phyloP scores from a whole-genome alignment of 352 stramenopile genomes.

The Globisporangium cylindrosporum region DNA sequence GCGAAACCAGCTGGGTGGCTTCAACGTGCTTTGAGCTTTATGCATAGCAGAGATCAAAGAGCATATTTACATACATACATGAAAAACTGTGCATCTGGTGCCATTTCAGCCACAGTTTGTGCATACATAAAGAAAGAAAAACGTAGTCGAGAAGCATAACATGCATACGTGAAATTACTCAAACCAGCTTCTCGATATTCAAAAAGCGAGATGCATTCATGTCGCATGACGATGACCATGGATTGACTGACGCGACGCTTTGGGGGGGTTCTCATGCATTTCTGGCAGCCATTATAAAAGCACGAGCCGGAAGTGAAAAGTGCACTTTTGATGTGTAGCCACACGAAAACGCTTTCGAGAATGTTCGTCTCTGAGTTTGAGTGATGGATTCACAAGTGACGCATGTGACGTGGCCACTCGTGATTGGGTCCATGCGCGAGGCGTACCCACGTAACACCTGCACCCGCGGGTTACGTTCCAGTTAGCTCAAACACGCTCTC shows the following conservation, averaged over 20 bases:
- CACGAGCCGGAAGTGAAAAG: neutral
- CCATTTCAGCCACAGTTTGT: too few relatives aligned
- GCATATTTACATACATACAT: too few relatives aligned
- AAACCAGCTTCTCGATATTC: too few relatives aligned
- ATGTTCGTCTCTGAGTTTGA: slow-evolving; percentile 1
- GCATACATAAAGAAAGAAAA: too few relatives aligned
- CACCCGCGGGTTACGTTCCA: neutral
- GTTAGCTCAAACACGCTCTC: neutral
- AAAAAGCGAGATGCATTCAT: neutral
- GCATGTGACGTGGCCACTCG: neutral
- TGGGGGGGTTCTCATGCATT: neutral
- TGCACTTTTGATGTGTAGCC: neutral
- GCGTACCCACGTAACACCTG: neutral
- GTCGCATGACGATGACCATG: neutral
- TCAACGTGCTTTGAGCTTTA: too few relatives aligned
- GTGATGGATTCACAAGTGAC: neutral
- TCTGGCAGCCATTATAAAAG: slow-evolving; percentile 1
- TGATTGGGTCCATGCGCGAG: neutral
- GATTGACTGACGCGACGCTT: neutral
- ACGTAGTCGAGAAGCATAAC: too few relatives aligned
- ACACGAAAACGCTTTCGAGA: neutral
- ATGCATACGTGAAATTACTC: too few relatives aligned
- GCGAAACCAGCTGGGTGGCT: neutral
- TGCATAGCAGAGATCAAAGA: too few relatives aligned
- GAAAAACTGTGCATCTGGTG: too few relatives aligned